Percentiles rank a stretch among this genome's conserved stretches.
phyloP scores from a whole-genome alignment of 192 early-diverging fungal species.

The Coemansia aciculifera region DNA sequence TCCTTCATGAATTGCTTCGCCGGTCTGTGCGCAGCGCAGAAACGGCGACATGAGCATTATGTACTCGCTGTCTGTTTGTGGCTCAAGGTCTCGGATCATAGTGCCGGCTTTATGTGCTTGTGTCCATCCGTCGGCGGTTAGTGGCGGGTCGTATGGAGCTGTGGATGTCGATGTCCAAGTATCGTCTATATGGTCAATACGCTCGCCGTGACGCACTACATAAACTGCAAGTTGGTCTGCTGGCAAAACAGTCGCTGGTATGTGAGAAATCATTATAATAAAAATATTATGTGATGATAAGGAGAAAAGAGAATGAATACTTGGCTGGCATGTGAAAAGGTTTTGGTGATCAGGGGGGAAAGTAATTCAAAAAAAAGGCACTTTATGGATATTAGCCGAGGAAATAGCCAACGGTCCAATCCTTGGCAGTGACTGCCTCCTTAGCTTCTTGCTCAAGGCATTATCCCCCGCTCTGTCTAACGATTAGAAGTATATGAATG shows the following conservation, averaged over 20 bases:
- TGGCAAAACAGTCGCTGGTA: not conserved
- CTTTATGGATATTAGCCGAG: too few relatives aligned
- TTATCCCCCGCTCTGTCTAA: too few relatives aligned
- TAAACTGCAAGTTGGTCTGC: conserved; percentile 33
- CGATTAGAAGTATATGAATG: too few relatives aligned
- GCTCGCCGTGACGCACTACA: conserved; percentile 51
- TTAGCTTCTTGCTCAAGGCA: too few relatives aligned
- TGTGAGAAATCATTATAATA: conserved; percentile 1
- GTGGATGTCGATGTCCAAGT: conserved; percentile 23
- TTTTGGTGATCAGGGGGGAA: not conserved
- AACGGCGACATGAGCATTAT: conserved; percentile 47
- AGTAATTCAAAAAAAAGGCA: too few relatives aligned
- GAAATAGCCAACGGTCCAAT: too few relatives aligned
- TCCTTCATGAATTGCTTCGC: conserved; percentile 26
- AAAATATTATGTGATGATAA: not conserved
- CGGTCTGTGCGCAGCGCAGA: conserved; percentile 46
- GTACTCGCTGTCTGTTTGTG: conserved; percentile 13
- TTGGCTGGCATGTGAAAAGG: not conserved
- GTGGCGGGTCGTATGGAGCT: conserved; percentile 46
- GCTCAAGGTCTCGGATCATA: conserved; percentile 33
- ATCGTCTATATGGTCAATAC: conserved; percentile 51
- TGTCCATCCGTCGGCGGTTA: conserved; percentile 26
- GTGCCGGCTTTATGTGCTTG: conserved; percentile 38
- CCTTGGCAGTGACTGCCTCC: too few relatives aligned
- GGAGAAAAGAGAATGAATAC: not conserved